Base-by-base conservation (phyloP, 2,329 filamentous ascomycete genomes). In the Didymella pinodella region DNA sequence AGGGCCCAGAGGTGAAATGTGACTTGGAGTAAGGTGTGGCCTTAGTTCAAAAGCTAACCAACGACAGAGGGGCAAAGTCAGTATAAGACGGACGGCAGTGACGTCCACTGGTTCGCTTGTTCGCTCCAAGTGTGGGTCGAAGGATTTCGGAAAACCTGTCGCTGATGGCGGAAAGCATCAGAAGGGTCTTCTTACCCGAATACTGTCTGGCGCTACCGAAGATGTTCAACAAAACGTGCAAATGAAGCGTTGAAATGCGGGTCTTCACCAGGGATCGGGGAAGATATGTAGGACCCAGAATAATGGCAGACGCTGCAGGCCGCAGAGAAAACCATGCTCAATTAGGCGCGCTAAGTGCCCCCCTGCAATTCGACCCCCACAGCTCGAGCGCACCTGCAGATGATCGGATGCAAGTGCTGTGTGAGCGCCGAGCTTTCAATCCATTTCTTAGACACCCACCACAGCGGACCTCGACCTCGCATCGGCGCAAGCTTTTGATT, bases 321-420 rank as follows among this genome's bases (percentile, higher is more conserved):
- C 48, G 12, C 34, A 20, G 26, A 48, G 25, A 20, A 41, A 43
- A 32, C 47, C 41, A 54, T 31, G 34, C 56, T 28, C 12, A 28
- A 47, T 49, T 22, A 6, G 29, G 47, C 47, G 41, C 46, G 34
- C 56, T 51, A 59, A 25, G 16, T 26, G 29, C 38, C 49, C 63
- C 65, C 64, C 64, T 64, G 60, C 60, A 52, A 47, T 46, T 44
- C 22, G 45, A 62, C 65, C 64, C 66, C 63, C 66, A 68, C 66
- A 62, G 53, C 59, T 59, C 52, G 58, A 59, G 62, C 58, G 63
- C 63, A 62, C 61, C 66, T 68, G 65, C 66, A 68, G 56, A 65
- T 59, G 57, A 65, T 62, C 65, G 54, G 55, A 65, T 59, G 66
- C 66, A 63, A 55, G 40, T 61, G 44, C 31, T 53, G 56, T 46